These are phyloP conservation scores for Coniophora puteana DNA, from an alignment of 1,284 basidiomycete species.

Conservation along the genomic window DNA sequence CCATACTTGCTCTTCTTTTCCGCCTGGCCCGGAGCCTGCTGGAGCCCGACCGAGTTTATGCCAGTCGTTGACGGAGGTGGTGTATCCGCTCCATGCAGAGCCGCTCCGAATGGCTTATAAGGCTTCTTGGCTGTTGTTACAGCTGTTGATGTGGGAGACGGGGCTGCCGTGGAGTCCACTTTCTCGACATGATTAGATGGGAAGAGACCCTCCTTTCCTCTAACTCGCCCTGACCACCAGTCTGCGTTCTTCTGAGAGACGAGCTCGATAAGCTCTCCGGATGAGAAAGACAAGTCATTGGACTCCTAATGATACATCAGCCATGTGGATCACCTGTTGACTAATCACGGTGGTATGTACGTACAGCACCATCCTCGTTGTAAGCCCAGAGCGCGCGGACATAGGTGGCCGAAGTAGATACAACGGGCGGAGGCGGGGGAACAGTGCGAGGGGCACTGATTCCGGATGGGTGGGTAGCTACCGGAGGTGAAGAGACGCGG, in stretches of 20 bases:
- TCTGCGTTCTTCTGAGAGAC: constrained; percentile 33
- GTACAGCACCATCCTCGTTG: constrained; percentile 54
- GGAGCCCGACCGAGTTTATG: constrained; percentile 32
- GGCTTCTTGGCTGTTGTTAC: constrained; percentile 14
- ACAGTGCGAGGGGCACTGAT: constrained; percentile 10
- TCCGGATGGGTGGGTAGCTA: constrained; percentile 9
- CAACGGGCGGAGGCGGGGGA: constrained; percentile 17
- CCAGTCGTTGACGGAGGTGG: constrained; percentile 30
- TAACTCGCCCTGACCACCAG: constrained; percentile 39
- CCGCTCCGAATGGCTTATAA: constrained; percentile 40
- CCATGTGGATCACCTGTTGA: constrained; percentile 3
- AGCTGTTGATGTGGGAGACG: constrained; percentile 4
- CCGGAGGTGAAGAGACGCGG: constrained; percentile 5
- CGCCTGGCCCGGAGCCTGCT: constrained; percentile 33
- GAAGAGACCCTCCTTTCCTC: constrained; percentile 61
- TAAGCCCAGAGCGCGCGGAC: constrained; percentile 64
- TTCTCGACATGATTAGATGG: constrained; percentile 62
- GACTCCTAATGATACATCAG: constrained; percentile 39
- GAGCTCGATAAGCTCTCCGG: constrained; percentile 33
- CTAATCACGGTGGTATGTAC: constrained; percentile 12
- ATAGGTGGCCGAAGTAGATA: constrained; percentile 21
- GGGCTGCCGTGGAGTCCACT: constrained; percentile 24
- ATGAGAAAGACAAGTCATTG: constrained; percentile 34
- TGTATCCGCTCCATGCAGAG: constrained; percentile 33
- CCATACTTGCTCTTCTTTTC: constrained; percentile 58